Evolutionary conservation across 768 basidiomycete genomes (phyloP).

Genomic region (Suillus brevipes): DNA sequence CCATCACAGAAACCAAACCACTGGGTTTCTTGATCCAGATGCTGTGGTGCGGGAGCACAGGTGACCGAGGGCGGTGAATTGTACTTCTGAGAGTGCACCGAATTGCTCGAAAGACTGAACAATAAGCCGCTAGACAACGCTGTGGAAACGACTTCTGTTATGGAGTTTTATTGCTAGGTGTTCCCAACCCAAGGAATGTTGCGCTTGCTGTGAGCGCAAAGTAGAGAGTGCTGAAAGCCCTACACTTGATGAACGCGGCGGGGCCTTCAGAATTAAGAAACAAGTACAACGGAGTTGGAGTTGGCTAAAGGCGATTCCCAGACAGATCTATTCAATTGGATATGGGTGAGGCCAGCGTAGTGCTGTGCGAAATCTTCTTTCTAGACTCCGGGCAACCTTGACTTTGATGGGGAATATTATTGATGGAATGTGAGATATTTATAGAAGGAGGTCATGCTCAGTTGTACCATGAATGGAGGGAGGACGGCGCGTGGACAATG

Average conservation of each 20-base stretch:
- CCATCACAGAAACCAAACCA: conserved; percentile 39
- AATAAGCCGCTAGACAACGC: conserved; percentile 15
- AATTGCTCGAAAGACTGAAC: conserved; percentile 36
- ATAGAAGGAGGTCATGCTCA: no score
- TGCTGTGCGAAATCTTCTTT: no score
- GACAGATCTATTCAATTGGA: not conserved
- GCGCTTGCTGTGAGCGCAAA: conserved; percentile 10
- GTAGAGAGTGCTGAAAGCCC: not conserved
- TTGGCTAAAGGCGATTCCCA: not conserved
- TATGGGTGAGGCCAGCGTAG: no score
- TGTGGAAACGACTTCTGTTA: conserved; percentile 9
- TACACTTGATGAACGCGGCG: not conserved
- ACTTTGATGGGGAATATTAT: no score
- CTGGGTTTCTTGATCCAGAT: conserved; percentile 42
- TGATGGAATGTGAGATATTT: not conserved
- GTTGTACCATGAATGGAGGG: no score
- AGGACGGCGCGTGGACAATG: no score
- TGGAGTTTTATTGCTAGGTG: not conserved
- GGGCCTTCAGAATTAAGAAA: not conserved
- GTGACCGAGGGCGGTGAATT: conserved; percentile 41
- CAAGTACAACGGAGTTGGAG: not conserved
- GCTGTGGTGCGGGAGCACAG: conserved; percentile 43
- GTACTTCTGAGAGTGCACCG: conserved; percentile 24
- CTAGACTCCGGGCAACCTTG: no score
- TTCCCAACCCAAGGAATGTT: conserved; percentile 14